Conservation (phyloP, 2,329 filamentous ascomycete genomes). For the Sarocladium kiliense region DNA sequence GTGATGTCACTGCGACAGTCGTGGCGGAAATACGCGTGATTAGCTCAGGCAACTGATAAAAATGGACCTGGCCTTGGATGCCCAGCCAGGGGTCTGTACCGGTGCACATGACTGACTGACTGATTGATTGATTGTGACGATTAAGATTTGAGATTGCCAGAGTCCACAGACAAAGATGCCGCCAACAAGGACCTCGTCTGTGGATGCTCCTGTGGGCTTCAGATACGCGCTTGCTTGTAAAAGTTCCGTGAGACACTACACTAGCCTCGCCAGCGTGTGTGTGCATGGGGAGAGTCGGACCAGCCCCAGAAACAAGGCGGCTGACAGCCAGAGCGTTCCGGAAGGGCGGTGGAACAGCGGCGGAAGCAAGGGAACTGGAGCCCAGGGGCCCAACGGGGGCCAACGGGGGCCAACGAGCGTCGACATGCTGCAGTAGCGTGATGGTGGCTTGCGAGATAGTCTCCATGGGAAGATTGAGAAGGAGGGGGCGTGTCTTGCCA, state of each 20-base stretch:
- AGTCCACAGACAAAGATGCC: background rate
- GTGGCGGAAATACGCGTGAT: constrained; percentile 3
- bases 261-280: background rate
- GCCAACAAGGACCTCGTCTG: too few relatives aligned
- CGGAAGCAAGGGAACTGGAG: background rate
- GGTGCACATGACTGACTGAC: background rate
- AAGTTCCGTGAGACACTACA: background rate
- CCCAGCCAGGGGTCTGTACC: background rate
- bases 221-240: too few relatives aligned
- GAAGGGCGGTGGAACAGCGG: background rate
- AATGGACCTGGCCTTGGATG: background rate
- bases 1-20: background rate
- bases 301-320: constrained; percentile 8
- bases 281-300: background rate
- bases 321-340: background rate
- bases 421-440: background rate
- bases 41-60: background rate
- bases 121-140: background rate
- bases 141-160: background rate
- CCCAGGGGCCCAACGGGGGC: background rate
- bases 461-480: background rate
- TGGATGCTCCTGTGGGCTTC: too few relatives aligned
- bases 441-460: background rate
- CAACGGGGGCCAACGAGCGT: too few relatives aligned
- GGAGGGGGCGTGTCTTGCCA: background rate